Evolutionary conservation across 345 rosid genomes (phyloP).

Genomic region (Capsella bursapastoris): DNA sequence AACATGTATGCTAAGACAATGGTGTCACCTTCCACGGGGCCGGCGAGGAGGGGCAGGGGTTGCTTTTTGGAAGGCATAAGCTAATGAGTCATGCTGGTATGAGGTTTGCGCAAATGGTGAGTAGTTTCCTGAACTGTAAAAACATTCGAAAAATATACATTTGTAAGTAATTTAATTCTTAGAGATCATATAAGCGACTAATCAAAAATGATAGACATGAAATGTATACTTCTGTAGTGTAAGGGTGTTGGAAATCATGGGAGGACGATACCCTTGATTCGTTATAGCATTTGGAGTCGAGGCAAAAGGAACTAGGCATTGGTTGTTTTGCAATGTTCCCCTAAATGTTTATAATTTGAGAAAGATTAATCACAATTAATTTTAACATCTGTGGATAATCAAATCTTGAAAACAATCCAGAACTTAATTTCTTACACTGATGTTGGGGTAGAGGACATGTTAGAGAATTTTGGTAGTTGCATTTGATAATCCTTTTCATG

Average conservation of each 20-base stretch:
- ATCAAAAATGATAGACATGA: too few relatives aligned
- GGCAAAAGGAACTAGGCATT: background rate
- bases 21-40: slow-evolving; percentile 35
- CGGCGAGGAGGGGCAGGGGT: slow-evolving; percentile 15
- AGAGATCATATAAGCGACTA: background rate
- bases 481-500: slow-evolving; percentile 23
- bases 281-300: slow-evolving; percentile 12
- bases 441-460: background rate
- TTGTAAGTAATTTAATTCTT: background rate
- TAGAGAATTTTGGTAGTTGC: slow-evolving; percentile 18
- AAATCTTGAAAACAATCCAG: background rate
- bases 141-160: background rate
- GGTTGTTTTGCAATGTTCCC: slow-evolving; percentile 3
- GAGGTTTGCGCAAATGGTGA: slow-evolving; percentile 6
- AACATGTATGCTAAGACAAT: background rate
- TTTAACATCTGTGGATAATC: background rate
- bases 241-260: slow-evolving; percentile 16
- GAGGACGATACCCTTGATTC: slow-evolving; percentile 10
- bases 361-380: slow-evolving; percentile 3
- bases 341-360: background rate
- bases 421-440: slow-evolving; percentile 20
- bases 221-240: slow-evolving; percentile 4
- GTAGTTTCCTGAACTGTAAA: slow-evolving; percentile 17
- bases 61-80: slow-evolving; percentile 26
- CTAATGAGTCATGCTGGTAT: slow-evolving; percentile 8